These are phyloP conservation scores for Plantago lanceolata DNA, from an alignment of 305 asterid species.

Conservation along the genomic window DNA sequence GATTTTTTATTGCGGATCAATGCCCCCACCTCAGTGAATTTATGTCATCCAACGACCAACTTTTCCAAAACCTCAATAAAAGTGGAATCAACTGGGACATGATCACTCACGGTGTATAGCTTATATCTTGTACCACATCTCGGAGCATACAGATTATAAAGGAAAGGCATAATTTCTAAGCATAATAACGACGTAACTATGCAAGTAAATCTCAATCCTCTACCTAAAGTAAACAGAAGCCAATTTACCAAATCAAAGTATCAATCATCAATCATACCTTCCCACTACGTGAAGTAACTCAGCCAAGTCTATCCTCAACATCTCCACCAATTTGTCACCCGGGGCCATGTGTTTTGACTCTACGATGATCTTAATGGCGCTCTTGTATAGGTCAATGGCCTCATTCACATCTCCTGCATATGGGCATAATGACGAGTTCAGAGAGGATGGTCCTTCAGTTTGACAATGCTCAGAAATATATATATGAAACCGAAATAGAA, in stretches of 20 bases:
- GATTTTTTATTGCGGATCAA: not conserved
- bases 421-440: slow-evolving; percentile 9
- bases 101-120: too few relatives aligned
- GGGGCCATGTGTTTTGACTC: slow-evolving; percentile 50
- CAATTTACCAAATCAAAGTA: slow-evolving; percentile 4
- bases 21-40: too few relatives aligned
- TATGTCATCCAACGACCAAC: too few relatives aligned
- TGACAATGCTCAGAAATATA: too few relatives aligned
- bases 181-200: not conserved
- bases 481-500: too few relatives aligned
- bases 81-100: too few relatives aligned
- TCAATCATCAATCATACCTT: slow-evolving; percentile 53
- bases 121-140: not conserved
- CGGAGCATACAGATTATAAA: slow-evolving; percentile 6
- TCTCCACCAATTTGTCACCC: slow-evolving; percentile 60
- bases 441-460: not conserved
- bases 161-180: not conserved
- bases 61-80: too few relatives aligned
- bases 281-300: slow-evolving; percentile 82
- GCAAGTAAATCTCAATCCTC: slow-evolving; percentile 4
- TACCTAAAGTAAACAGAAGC: slow-evolving; percentile 7
- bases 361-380: slow-evolving; percentile 47
- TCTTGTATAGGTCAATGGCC: slow-evolving; percentile 73
- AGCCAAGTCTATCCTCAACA: slow-evolving; percentile 77
- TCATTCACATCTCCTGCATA: slow-evolving; percentile 61